Conservation (phyloP, 108 stramenopile species). For the Schizochytrium sp. region DNA sequence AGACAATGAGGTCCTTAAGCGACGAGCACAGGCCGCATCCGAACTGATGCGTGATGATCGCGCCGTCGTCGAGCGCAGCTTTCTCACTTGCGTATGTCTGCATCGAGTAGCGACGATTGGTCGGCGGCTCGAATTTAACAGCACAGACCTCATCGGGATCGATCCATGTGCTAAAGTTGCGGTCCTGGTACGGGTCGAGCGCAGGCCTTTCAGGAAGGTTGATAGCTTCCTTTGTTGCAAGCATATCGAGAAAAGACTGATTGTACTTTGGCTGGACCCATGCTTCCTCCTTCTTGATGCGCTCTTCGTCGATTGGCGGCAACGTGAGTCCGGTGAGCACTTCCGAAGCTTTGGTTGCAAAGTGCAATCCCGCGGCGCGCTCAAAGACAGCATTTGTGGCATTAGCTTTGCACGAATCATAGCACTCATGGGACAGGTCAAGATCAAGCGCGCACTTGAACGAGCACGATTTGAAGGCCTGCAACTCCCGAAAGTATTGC, state of each 20-base stretch:
- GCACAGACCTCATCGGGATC: neutral
- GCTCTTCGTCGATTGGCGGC: neutral
- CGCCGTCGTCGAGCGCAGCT: neutral
- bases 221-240: neutral
- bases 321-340: neutral
- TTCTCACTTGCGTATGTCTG: neutral
- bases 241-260: neutral
- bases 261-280: neutral
- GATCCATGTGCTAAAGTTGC: neutral
- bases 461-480: neutral
- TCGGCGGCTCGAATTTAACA: neutral
- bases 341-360: neutral
- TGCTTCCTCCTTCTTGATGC: neutral
- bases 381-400: neutral
- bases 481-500: neutral
- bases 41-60: neutral
- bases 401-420: neutral
- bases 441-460: neutral
- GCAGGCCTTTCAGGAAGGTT: neutral
- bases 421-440: neutral
- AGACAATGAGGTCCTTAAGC: neutral
- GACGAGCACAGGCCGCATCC: neutral
- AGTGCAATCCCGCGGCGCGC: neutral
- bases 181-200: neutral
- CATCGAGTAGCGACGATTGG: neutral